Conservation (phyloP, 148 eudicot genomes). For the Camellia granthamiana region DNA sequence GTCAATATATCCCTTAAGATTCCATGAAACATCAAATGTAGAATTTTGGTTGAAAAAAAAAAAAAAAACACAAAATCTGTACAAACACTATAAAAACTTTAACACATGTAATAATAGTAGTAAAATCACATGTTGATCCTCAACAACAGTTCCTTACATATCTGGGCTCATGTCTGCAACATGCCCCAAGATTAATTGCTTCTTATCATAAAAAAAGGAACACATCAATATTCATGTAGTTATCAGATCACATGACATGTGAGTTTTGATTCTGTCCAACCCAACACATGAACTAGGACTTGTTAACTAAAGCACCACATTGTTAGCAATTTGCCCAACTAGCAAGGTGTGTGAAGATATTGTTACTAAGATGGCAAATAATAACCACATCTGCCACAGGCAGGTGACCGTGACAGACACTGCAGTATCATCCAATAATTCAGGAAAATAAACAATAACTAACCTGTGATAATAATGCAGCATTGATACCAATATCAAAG, state of each 20-base stretch:
- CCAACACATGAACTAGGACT: neutral
- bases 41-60: too few relatives aligned
- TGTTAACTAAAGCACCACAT: neutral
- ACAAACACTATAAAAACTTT: too few relatives aligned
- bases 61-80: too few relatives aligned
- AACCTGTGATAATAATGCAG: slow-evolving; percentile 90
- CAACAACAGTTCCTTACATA: too few relatives aligned
- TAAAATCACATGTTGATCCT: too few relatives aligned
- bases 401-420: neutral
- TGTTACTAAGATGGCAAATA: neutral
- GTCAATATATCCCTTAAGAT: too few relatives aligned
- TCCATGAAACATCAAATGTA: too few relatives aligned
- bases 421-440: neutral
- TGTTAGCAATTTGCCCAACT: neutral
- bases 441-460: slow-evolving; percentile 16
- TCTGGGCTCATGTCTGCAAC: neutral
- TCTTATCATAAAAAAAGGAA: too few relatives aligned
- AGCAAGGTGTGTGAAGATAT: neutral
- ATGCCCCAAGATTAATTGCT: neutral
- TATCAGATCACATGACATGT: neutral
- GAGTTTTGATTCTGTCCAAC: neutral
- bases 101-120: too few relatives aligned
- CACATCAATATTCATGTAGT: neutral
- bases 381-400: neutral
- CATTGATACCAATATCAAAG: slow-evolving; percentile 89